phyloP scores from a whole-genome alignment of 2,329 filamentous ascomycete genomes.

The Knufia fluminis region DNA sequence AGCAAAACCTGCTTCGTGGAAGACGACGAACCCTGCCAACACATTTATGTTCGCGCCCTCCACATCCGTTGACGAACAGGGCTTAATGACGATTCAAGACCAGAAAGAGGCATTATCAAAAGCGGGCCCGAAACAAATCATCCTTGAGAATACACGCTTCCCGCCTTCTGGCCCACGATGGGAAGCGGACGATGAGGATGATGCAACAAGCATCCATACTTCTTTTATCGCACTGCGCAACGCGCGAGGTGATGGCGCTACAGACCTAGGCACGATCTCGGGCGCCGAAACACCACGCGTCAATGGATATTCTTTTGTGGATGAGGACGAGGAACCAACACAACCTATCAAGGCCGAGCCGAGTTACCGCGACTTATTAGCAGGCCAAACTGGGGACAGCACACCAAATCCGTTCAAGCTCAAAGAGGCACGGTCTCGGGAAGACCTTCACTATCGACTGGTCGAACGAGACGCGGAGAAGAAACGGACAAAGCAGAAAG shows the following conservation, averaged over 20 bases:
- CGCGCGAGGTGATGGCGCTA: constrained; percentile 40
- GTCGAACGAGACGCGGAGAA: constrained; percentile 52
- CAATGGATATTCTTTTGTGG: constrained; percentile 90
- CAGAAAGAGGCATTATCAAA: constrained; percentile 60
- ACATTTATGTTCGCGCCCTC: constrained; percentile 66
- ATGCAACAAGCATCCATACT: constrained; percentile 69
- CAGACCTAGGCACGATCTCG: constrained; percentile 34
- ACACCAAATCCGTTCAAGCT: constrained; percentile 73
- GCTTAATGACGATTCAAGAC: constrained; percentile 53
- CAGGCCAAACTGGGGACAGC: constrained; percentile 33
- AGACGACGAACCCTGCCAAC: constrained; percentile 60
- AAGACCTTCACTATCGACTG: constrained; percentile 75
- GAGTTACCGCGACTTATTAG: constrained; percentile 25
- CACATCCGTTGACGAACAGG: constrained; percentile 41
- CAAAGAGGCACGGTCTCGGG: constrained; percentile 62
- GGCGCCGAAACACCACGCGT: constrained; percentile 78
- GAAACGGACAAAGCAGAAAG: constrained; percentile 18
- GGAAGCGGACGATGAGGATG: constrained; percentile 42
- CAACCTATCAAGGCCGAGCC: constrained; percentile 31
- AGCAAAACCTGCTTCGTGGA: constrained; percentile 70
- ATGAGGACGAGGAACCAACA: constrained; percentile 52
- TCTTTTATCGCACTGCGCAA: constrained; percentile 57
- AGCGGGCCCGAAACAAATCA: constrained; percentile 66
- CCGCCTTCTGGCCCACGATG: constrained; percentile 35
- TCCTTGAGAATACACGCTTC: constrained; percentile 76